Percentiles rank a stretch among this genome's conserved stretches.
Conservation (phyloP, 2,329 filamentous ascomycete species). For the Arachnopeziza araneosa region DNA sequence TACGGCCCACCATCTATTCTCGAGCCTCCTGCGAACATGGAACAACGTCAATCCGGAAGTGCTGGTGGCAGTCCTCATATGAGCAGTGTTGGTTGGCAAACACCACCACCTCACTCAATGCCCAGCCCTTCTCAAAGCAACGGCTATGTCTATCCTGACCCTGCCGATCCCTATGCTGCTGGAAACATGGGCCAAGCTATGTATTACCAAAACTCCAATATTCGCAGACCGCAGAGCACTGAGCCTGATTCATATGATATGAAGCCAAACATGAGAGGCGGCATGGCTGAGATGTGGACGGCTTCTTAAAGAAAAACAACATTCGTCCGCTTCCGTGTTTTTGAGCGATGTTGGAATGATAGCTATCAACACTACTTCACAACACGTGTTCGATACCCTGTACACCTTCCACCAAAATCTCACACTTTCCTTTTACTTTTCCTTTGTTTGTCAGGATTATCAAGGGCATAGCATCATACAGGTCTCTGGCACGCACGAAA, state of each 20-base stretch:
- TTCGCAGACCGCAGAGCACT: slow-evolving; percentile 69
- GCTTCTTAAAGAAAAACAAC: slow-evolving; percentile 36
- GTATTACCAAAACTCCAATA: slow-evolving; percentile 65
- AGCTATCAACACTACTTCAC: slow-evolving; percentile 6
- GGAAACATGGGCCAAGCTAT: slow-evolving; percentile 53
- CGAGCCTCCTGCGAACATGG: slow-evolving; percentile 73
- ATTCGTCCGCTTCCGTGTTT: neutral
- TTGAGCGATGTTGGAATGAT: neutral
- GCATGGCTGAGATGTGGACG: slow-evolving; percentile 49
- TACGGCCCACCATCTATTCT: slow-evolving; percentile 75
- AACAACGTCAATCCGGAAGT: slow-evolving; percentile 66
- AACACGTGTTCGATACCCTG: slow-evolving; percentile 27
- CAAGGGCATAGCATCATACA: slow-evolving; percentile 16
- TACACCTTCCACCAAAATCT: slow-evolving; percentile 18
- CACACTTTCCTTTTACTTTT: slow-evolving; percentile 2
- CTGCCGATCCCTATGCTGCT: slow-evolving; percentile 68
- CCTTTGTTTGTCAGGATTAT: slow-evolving; percentile 11
- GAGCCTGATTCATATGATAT: slow-evolving; percentile 64
- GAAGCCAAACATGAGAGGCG: slow-evolving; percentile 50
- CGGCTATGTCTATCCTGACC: slow-evolving; percentile 75
- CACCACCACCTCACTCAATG: slow-evolving; percentile 61
- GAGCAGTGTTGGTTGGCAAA: slow-evolving; percentile 69
- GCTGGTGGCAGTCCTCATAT: slow-evolving; percentile 85
- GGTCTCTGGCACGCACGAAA: slow-evolving; percentile 12
- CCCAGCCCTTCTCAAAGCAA: slow-evolving; percentile 60